Conservation (phyloP, 768 basidiomycete species). For the Clathrus columnatus region DNA sequence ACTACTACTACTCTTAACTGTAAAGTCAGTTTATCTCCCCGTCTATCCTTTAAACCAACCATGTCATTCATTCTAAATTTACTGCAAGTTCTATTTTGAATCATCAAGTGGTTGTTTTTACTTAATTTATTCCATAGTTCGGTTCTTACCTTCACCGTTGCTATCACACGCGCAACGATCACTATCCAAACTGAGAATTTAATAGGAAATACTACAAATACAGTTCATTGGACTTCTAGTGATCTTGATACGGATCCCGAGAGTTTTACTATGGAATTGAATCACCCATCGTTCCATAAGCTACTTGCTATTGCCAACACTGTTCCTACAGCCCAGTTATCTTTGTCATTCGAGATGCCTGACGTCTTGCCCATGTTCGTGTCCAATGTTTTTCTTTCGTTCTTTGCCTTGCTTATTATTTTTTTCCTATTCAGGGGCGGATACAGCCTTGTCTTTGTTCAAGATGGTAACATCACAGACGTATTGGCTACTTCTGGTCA, state of each 20-base stretch:
- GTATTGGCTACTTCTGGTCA: neutral
- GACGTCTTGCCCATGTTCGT: neutral
- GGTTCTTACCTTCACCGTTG: slow-evolving; percentile 5
- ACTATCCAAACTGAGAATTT: neutral
- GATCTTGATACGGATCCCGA: slow-evolving; percentile 1
- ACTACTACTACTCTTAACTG: too few relatives aligned
- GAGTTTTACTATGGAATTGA: slow-evolving; percentile 1
- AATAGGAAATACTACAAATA: neutral
- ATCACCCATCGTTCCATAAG: neutral
- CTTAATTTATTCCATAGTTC: neutral
- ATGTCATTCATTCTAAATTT: neutral
- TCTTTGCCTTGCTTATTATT: neutral
- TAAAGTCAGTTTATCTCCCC: too few relatives aligned
- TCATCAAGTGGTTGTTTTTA: neutral
- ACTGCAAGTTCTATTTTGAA: neutral
- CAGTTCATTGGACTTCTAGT: slow-evolving; percentile 1
- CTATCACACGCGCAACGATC: slow-evolving; percentile 5
- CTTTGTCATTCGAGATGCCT: neutral
- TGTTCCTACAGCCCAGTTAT: neutral
- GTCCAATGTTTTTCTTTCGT: neutral
- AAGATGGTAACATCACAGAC: slow-evolving; percentile 1
- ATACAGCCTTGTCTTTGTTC: neutral
- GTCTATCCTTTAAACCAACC: neutral
- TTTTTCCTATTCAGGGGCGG: neutral
- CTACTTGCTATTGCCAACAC: slow-evolving; percentile 7